Percentiles rank a stretch among this genome's conserved stretches.
Conservation (phyloP, 1,284 basidiomycete genomes). For the Melampsora americana region DNA sequence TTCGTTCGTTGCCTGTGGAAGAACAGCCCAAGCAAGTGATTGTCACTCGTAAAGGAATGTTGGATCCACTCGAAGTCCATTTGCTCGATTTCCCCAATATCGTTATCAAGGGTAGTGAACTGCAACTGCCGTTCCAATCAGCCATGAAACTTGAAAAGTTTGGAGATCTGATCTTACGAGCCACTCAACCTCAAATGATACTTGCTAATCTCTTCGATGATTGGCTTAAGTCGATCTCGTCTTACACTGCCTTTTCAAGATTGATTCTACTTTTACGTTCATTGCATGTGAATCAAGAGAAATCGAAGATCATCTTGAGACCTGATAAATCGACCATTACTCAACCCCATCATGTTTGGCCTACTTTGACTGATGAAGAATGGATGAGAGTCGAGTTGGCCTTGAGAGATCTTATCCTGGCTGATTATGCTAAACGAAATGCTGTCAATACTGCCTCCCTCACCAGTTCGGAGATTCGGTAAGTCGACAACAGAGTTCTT, state of each 20-base stretch:
- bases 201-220: slow-evolving; percentile 96
- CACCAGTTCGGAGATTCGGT: slow-evolving; percentile 83
- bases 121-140: slow-evolving; percentile 98
- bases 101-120: slow-evolving; percentile 97
- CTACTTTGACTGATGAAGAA: slow-evolving; percentile 86
- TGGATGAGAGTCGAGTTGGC: slow-evolving; percentile 99
- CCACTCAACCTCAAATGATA: slow-evolving; percentile 98
- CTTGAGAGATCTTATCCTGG: slow-evolving; percentile 86
- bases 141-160: slow-evolving; percentile 99
- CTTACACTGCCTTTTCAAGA: slow-evolving; percentile 98
- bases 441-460: slow-evolving; percentile 97
- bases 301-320: slow-evolving; percentile 70
- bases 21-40: slow-evolving; percentile 99
- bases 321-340: slow-evolving; percentile 78
- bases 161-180: slow-evolving; percentile 83
- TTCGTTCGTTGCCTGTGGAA: slow-evolving; percentile 94
- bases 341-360: slow-evolving; percentile 97
- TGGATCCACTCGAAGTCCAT: slow-evolving; percentile 84
- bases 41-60: slow-evolving; percentile 99
- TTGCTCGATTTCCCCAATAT: slow-evolving; percentile 98
- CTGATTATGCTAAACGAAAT: slow-evolving; percentile 98
- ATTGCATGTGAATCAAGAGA: slow-evolving; percentile 98
- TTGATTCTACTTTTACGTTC: slow-evolving; percentile 91
- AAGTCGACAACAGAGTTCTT: slow-evolving; percentile 50
- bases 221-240: slow-evolving; percentile 98